Conservation (phyloP, 73 alveolate genomes). For the Symbiodinium natans region DNA sequence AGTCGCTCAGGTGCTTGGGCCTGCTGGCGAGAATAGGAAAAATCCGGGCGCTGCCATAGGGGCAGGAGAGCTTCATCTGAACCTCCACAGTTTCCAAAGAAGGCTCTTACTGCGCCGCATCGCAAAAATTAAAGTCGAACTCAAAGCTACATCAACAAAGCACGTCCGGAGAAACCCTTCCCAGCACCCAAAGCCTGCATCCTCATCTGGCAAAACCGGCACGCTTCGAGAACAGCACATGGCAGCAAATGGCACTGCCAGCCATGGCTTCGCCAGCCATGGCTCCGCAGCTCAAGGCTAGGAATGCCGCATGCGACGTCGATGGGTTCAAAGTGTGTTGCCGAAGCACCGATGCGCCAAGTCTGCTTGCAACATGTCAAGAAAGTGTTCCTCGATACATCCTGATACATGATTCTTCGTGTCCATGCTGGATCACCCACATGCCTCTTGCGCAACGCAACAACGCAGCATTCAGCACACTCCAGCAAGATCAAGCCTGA, state of each 20-base stretch:
- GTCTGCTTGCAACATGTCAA: too few species aligned
- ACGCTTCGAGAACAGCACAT: slow-evolving; percentile 61
- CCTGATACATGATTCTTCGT: too few species aligned
- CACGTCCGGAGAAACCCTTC: not conserved
- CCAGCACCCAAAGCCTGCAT: not conserved
- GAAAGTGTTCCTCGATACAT: too few species aligned
- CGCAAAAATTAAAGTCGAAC: not conserved
- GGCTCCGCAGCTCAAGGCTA: too few species aligned
- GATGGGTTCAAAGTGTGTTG: too few species aligned
- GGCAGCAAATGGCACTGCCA: not conserved
- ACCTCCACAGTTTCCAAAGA: not conserved
- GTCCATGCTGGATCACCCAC: too few species aligned
- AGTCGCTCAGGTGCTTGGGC: not conserved
- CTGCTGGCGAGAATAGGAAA: not conserved
- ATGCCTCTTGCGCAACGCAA: too few species aligned
- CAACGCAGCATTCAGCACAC: too few species aligned
- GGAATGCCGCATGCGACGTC: too few species aligned
- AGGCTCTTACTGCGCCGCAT: not conserved
- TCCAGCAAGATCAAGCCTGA: too few species aligned
- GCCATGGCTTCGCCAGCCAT: not conserved
- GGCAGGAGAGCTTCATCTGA: slow-evolving; percentile 48
- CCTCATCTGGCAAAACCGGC: slow-evolving; percentile 64
- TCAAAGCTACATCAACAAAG: not conserved
- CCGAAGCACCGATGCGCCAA: too few species aligned
- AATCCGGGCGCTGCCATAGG: slow-evolving; percentile 77